These are phyloP conservation scores for Mucor indicus DNA, from an alignment of 371 early-diverging fungal genomes.

Conservation along the genomic window DNA sequence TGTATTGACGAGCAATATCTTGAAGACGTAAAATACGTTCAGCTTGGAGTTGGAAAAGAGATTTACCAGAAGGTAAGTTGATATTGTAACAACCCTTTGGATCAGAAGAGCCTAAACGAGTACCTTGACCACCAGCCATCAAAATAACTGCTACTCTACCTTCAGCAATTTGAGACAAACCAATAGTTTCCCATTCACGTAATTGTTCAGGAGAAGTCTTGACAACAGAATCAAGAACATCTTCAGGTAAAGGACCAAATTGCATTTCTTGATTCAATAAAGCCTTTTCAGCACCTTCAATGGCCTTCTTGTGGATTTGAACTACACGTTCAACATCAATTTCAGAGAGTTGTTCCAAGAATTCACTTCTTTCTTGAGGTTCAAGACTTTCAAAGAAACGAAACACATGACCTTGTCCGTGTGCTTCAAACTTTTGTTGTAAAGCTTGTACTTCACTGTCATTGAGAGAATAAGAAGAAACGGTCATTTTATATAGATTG, in stretches of 20 bases:
- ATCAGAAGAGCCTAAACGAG: constrained; percentile 72
- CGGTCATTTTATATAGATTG: constrained; percentile 20
- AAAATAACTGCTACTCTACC: constrained; percentile 92
- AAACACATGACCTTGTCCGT: constrained; percentile 92
- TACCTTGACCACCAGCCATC: constrained; percentile 83
- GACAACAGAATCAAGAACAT: constrained; percentile 74
- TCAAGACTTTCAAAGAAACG: constrained; percentile 71
- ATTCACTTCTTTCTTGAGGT: constrained; percentile 49
- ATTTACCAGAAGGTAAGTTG: constrained; percentile 67
- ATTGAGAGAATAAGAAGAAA: constrained; percentile 20
- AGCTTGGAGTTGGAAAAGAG: constrained; percentile 77
- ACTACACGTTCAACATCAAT: constrained; percentile 83
- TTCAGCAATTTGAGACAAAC: constrained; percentile 75
- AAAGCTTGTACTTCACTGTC: constrained; percentile 46
- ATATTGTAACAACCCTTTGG: constrained; percentile 88
- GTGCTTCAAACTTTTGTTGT: constrained; percentile 62
- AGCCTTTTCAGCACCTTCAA: constrained; percentile 43
- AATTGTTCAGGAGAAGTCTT: constrained; percentile 55
- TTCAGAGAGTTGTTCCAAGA: constrained; percentile 64
- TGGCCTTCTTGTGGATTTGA: constrained; percentile 74
- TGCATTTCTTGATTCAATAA: constrained; percentile 32
- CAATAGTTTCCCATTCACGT: constrained; percentile 70
- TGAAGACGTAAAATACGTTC: constrained; percentile 79
- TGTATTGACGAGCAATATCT: constrained; percentile 60
- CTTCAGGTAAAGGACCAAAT: constrained; percentile 76